A percentile compares a stretch with the other conserved stretches of the same genome.
These are phyloP conservation scores for Plasmodium vivax DNA, from an alignment of 169 alveolate genomes.

Conservation along the genomic window DNA sequence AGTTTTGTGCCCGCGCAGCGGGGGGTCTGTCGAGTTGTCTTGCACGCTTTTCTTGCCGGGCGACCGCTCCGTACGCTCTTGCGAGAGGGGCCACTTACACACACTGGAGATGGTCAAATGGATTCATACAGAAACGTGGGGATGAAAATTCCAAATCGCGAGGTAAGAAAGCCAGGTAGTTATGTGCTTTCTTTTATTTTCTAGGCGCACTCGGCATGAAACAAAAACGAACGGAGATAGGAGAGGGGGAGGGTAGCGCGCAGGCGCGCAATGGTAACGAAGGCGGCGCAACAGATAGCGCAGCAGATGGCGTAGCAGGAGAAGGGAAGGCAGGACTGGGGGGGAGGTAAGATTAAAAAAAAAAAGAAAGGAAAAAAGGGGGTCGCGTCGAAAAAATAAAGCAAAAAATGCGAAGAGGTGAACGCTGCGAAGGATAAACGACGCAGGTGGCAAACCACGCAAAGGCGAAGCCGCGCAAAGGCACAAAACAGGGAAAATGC, in stretches of 20 bases:
- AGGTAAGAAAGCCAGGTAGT: not conserved
- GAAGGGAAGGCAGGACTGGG: not conserved
- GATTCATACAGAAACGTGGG: not conserved
- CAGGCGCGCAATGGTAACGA: not conserved
- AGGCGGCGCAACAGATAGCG: not conserved
- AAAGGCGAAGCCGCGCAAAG: not conserved
- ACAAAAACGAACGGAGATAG: not conserved
- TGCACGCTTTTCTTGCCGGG: not conserved
- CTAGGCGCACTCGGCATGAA: not conserved
- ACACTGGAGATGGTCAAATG: not conserved
- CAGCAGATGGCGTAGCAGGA: too few relatives aligned
- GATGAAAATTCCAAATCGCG: not conserved
- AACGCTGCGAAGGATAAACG: not conserved
- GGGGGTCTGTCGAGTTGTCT: not conserved
- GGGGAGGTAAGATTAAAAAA: not conserved
- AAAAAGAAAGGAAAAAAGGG: not conserved
- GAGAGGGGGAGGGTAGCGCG: not conserved
- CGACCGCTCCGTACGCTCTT: conserved; percentile 1
- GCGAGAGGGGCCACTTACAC: not conserved
- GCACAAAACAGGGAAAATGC: not conserved
- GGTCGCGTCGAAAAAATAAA: not conserved
- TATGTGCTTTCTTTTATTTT: not conserved
- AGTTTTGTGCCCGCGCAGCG: not conserved
- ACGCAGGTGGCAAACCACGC: not conserved
- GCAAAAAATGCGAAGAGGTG: not conserved